phyloP scores from a whole-genome alignment of 1,139 yeast species.

The Geotrichum phurueaensis region DNA sequence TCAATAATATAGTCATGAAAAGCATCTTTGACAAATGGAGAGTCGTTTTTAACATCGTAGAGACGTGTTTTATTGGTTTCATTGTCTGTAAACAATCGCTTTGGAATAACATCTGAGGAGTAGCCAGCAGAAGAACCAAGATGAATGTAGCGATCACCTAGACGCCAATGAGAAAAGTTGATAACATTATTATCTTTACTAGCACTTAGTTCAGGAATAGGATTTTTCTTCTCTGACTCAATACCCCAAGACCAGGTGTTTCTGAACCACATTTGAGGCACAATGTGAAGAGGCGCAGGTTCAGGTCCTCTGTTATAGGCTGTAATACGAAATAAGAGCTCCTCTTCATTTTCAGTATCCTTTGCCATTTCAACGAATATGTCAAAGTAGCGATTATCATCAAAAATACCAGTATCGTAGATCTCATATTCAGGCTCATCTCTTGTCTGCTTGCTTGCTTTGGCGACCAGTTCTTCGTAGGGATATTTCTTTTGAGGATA shows the following conservation, averaged over 20 bases:
- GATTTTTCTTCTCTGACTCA: slow-evolving; percentile 43
- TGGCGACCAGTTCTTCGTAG: slow-evolving; percentile 66
- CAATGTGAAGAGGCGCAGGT: slow-evolving; percentile 79
- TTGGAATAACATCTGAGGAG: slow-evolving; percentile 65
- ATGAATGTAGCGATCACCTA: slow-evolving; percentile 64
- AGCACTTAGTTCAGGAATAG: slow-evolving; percentile 48
- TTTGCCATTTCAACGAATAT: slow-evolving; percentile 90
- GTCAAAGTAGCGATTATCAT: slow-evolving; percentile 80
- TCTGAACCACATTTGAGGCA: slow-evolving; percentile 82
- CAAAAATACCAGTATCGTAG: slow-evolving; percentile 69
- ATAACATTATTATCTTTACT: slow-evolving; percentile 38
- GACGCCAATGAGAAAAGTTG: slow-evolving; percentile 60
- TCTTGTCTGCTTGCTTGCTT: slow-evolving; percentile 61
- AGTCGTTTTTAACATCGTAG: slow-evolving; percentile 52
- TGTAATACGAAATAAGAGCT: slow-evolving; percentile 74
- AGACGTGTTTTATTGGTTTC: slow-evolving; percentile 71
- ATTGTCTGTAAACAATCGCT: slow-evolving; percentile 77
- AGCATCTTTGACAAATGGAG: slow-evolving; percentile 72
- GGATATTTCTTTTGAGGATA: slow-evolving; percentile 86
- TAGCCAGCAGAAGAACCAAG: slow-evolving; percentile 90
- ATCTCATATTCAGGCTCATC: slow-evolving; percentile 66
- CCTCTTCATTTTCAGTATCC: slow-evolving; percentile 75
- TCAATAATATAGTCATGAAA: slow-evolving; percentile 79
- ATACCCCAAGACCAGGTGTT: slow-evolving; percentile 93
- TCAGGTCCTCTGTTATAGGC: slow-evolving; percentile 82